Conservation (phyloP, 202 grass and related monocot genomes). For the Panicum hallii region DNA sequence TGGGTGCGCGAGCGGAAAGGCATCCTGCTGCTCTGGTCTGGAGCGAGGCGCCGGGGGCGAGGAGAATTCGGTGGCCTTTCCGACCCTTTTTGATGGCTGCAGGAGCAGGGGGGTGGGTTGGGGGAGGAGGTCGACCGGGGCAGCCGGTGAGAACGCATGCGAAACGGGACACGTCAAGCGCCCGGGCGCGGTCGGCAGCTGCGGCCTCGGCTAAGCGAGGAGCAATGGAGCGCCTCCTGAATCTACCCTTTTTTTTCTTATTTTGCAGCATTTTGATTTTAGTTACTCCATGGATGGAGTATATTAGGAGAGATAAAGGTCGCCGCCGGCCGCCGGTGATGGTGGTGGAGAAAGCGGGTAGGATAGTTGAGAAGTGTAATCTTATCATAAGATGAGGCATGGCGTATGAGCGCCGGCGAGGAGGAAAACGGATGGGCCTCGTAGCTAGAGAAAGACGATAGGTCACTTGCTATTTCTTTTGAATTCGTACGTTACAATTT, state of each 20-base stretch:
- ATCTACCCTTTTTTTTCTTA: not conserved
- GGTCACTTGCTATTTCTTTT: not conserved
- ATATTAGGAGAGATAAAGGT: not conserved
- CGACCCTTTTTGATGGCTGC: slow-evolving; percentile 31
- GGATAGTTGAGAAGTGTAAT: not conserved
- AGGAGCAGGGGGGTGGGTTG: not conserved
- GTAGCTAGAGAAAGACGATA: not conserved
- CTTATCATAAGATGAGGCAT: not conserved
- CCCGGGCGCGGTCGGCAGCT: not conserved
- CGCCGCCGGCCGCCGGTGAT: no score
- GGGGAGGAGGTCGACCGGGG: slow-evolving; percentile 13
- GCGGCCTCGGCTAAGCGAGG: not conserved
- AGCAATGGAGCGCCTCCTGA: not conserved
- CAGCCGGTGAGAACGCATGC: slow-evolving; percentile 28
- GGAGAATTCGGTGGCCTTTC: slow-evolving; percentile 8
- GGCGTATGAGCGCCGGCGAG: not conserved
- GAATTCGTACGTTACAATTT: not conserved
- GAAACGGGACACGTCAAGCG: not conserved
- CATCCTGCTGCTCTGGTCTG: not conserved
- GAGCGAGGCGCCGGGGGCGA: not conserved
- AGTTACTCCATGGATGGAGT: not conserved
- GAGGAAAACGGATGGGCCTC: not conserved
- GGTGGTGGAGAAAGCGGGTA: not conserved
- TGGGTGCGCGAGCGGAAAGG: slow-evolving; percentile 21
- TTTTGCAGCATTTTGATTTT: not conserved